Evolutionary conservation across 23 red algal genomes (phyloP).

Genomic region (Gracilaria gracilis): DNA sequence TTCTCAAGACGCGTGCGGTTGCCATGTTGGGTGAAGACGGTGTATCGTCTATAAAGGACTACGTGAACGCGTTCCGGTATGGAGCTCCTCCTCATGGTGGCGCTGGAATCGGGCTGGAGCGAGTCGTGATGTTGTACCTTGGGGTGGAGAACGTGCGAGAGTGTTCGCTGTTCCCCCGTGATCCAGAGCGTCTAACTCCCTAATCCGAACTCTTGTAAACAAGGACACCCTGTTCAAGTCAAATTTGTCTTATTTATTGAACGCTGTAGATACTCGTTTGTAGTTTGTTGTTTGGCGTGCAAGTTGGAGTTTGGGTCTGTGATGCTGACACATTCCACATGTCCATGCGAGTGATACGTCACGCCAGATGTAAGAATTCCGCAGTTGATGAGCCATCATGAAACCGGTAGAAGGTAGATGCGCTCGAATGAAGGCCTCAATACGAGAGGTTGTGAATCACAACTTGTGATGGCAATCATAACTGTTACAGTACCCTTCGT

Average conservation of each 20-base stretch:
- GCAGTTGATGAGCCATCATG: too few species aligned
- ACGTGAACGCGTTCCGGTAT: slow-evolving; percentile 91
- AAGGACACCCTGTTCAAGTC: neutral
- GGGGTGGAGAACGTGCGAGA: slow-evolving; percentile 89
- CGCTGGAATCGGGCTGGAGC: slow-evolving; percentile 94
- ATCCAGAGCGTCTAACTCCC: slow-evolving; percentile 89
- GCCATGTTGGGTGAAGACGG: slow-evolving; percentile 77
- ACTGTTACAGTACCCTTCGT: too few species aligned
- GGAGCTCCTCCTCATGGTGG: slow-evolving; percentile 95
- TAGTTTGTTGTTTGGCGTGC: too few species aligned
- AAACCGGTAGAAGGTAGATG: too few species aligned
- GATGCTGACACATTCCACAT: too few species aligned
- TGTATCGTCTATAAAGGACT: slow-evolving; percentile 77
- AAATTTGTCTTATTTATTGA: neutral
- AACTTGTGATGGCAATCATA: too few species aligned
- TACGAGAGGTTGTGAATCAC: too few species aligned
- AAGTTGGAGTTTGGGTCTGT: too few species aligned
- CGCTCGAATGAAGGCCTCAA: too few species aligned
- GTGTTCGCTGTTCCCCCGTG: slow-evolving; percentile 95
- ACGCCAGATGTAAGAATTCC: too few species aligned
- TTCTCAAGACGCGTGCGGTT: slow-evolving; percentile 64
- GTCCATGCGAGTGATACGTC: too few species aligned
- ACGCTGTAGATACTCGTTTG: too few species aligned
- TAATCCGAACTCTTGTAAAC: neutral
- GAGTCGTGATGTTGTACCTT: slow-evolving; percentile 98